These are phyloP conservation scores for Cladosporium sphaerospermum DNA, from an alignment of 2,329 filamentous ascomycete genomes.

Conservation along the genomic window DNA sequence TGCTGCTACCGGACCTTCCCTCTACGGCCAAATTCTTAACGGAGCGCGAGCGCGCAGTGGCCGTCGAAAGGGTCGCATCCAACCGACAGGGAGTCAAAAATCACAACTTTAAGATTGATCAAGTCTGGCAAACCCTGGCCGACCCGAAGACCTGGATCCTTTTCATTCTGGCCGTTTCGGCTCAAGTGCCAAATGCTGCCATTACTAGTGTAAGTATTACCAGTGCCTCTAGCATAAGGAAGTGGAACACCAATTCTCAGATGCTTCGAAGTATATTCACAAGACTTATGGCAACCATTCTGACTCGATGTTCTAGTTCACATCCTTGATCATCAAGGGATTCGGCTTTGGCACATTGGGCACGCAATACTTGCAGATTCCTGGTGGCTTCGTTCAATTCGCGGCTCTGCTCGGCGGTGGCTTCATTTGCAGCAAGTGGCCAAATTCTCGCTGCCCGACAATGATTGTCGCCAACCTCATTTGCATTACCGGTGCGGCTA, in stretches of 20 bases:
- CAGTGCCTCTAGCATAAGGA: constrained; percentile 10
- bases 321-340: constrained; percentile 43
- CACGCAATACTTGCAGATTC: constrained; percentile 55
- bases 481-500: constrained; percentile 48
- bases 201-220: constrained; percentile 39
- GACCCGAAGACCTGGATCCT: constrained; percentile 57
- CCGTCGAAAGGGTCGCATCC: constrained; percentile 45
- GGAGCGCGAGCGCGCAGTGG: constrained; percentile 39
- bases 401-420: constrained; percentile 47
- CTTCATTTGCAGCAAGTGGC: constrained; percentile 47
- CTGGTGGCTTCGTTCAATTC: constrained; percentile 53
- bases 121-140: constrained; percentile 40
- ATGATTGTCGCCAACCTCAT: constrained; percentile 53
- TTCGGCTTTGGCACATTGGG: constrained; percentile 45
- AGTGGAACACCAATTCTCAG: too few species aligned
- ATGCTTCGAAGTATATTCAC: neutral
- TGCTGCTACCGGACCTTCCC: constrained; percentile 41
- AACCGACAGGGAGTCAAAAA: constrained; percentile 53
- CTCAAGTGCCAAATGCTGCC: constrained; percentile 52
- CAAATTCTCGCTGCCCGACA: constrained; percentile 47
- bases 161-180: constrained; percentile 48
- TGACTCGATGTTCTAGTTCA: constrained; percentile 28
- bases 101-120: constrained; percentile 35
- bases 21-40: constrained; percentile 40
- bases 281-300: neutral